Evolutionary conservation across 805 yeast species (phyloP), one percentile per base, ranked within the genome.

Genomic region (Yueomyces sinensis): DNA sequence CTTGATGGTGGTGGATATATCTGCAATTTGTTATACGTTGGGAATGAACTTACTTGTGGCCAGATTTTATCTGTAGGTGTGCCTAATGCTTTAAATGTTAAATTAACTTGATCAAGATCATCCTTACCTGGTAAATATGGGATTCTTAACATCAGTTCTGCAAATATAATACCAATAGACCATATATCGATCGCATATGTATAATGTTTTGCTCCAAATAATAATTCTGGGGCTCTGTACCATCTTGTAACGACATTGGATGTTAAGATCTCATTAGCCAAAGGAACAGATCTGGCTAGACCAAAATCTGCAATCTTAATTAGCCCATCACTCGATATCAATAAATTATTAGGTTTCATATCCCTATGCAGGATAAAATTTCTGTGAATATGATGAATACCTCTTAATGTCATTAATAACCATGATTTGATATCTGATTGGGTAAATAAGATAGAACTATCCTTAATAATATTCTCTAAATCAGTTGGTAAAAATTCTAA

Each of bases 261-360:
- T 0, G 97, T 82, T 54, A 91, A 62, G 31, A 68, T 71, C 42
- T 81, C 91, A 38, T 74, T 72, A 0, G 87, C 82, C 17, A 77
- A 67, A 0, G 93, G 89, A 38, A 83, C 62, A n/a, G 15, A 7
- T 41, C 98, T 63, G 0, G 97, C 97, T 31, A 89, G 65, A 44
- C 98, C 98, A 63, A 91, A 91, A 82, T 91, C 99, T 3, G 98
- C 98, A 41, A 91, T 69, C 54, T 91, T 91, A 40, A 91, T 65
- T 42, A 80, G 76, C 1, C 99, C 98, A 39, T 71, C 72, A 0
- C 94, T 91, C 0, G 95, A 80, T 27, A 91, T 62, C 36, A 91
- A 63, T 60, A 91, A 65, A 58, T 91, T 91, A 54, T 82, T 83
- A 13, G 97, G 97, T 54, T 89, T 89, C 45, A 89, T 65, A 63